Percentiles rank a stretch among this genome's conserved stretches.
phyloP scores from a whole-genome alignment of 2,329 filamentous ascomycete species.

The Sporothrix pseudoabietina region DNA sequence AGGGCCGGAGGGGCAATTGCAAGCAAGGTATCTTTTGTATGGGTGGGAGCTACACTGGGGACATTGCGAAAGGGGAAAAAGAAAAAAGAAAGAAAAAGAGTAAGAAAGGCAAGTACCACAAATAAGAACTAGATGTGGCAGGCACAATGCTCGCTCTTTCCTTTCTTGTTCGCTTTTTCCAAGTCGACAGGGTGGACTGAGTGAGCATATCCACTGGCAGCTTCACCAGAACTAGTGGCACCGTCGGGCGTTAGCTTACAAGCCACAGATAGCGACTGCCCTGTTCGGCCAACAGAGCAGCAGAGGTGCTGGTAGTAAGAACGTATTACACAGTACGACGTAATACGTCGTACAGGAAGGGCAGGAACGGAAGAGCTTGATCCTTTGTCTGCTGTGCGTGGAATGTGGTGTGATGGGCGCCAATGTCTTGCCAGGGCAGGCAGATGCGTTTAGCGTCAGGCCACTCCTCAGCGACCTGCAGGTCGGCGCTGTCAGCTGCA shows the following conservation, averaged over 20 bases:
- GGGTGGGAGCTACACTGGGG: neutral
- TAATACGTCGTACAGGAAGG: neutral
- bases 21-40: neutral
- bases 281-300: neutral
- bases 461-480: conserved; percentile 24
- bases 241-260: neutral
- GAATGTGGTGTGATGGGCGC: neutral
- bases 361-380: neutral
- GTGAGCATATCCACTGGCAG: conserved; percentile 1
- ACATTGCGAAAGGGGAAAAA: neutral
- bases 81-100: neutral
- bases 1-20: neutral
- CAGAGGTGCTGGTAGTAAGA: neutral
- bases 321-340: too few relatives aligned
- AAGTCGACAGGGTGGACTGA: conserved; percentile 12
- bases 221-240: neutral
- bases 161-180: neutral
- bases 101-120: too few relatives aligned
- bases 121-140: neutral
- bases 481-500: neutral
- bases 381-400: conserved; percentile 1
- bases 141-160: conserved; percentile 8
- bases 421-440: conserved; percentile 5
- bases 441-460: neutral
- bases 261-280: neutral